These are phyloP conservation scores for Fistulinella staudtii DNA, from an alignment of 1,284 basidiomycete species.

Conservation along the genomic window DNA sequence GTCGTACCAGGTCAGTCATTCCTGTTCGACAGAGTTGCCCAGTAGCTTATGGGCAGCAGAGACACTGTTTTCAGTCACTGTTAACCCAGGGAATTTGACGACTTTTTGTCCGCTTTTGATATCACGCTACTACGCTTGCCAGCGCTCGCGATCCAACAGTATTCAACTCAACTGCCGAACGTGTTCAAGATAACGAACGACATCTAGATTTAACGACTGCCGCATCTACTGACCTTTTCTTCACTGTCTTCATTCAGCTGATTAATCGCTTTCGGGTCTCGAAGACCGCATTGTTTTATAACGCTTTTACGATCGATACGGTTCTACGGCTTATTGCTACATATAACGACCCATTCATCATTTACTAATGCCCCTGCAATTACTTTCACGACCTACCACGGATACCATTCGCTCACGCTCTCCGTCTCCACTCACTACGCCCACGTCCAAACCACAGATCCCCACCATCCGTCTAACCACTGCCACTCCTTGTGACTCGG, in stretches of 20 bases:
- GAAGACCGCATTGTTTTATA: conserved; percentile 21
- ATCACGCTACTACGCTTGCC: too few species aligned
- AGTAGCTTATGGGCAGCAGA: conserved; percentile 5
- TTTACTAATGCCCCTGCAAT: conserved; percentile 30
- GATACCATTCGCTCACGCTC: conserved; percentile 25
- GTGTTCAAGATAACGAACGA: conserved; percentile 21
- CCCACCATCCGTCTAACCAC: conserved; percentile 67
- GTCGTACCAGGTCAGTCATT: conserved; percentile 21
- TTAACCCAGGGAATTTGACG: conserved; percentile 25
- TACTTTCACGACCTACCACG: conserved; percentile 29
- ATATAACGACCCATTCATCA: conserved; percentile 25
- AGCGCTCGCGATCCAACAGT: conserved; percentile 12
- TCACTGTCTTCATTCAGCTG: background rate
- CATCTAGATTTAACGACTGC: conserved; percentile 23
- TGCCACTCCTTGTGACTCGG: conserved; percentile 57
- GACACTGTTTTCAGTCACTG: conserved; percentile 10
- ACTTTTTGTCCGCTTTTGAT: too few species aligned
- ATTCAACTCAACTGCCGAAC: conserved; percentile 14
- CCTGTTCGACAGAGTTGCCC: background rate
- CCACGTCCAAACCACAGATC: conserved; percentile 33
- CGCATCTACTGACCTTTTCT: background rate
- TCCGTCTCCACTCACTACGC: conserved; percentile 29
- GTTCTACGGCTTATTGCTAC: conserved; percentile 14
- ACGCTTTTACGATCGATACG: conserved; percentile 24
- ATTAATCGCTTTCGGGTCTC: conserved; percentile 18